phyloP scores from a whole-genome alignment of 2,329 filamentous ascomycete species.

The Cryphonectria naterciae region DNA sequence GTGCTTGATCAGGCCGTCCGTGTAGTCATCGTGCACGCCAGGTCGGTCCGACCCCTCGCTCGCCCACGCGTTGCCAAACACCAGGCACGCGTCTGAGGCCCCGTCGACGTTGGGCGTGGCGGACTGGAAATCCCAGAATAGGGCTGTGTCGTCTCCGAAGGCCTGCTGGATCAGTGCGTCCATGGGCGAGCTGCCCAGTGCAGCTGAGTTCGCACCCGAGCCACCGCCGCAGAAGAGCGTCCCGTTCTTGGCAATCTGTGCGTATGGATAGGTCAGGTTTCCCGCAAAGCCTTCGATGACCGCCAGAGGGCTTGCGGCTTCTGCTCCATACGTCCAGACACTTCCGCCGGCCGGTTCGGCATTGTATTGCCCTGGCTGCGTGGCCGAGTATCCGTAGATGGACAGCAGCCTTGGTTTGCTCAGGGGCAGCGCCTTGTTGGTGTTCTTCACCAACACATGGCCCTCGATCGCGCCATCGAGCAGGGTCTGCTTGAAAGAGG shows the following conservation, averaged over 20 bases:
- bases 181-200: constrained; percentile 54
- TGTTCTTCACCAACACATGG: constrained; percentile 68
- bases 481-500: constrained; percentile 45
- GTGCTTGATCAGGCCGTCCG: constrained; percentile 58
- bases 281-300: constrained; percentile 38
- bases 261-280: constrained; percentile 28
- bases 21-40: constrained; percentile 67
- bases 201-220: constrained; percentile 45
- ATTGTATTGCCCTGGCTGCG: constrained; percentile 48
- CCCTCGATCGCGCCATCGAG: constrained; percentile 64
- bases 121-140: constrained; percentile 63
- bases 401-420: constrained; percentile 55
- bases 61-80: constrained; percentile 70
- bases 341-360: constrained; percentile 37
- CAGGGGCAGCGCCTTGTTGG: constrained; percentile 58
- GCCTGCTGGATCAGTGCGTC: constrained; percentile 58
- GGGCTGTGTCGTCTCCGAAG: constrained; percentile 57
- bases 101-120: constrained; percentile 53
- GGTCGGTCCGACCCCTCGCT: constrained; percentile 72
- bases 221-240: constrained; percentile 51
- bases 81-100: constrained; percentile 66
- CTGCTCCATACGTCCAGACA: constrained; percentile 47
- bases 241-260: constrained; percentile 45
- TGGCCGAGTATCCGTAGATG: constrained; percentile 65
- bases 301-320: constrained; percentile 41